phyloP scores from a whole-genome alignment of 495 filamentous ascomycete species.

The Penicillium diatomitis region DNA sequence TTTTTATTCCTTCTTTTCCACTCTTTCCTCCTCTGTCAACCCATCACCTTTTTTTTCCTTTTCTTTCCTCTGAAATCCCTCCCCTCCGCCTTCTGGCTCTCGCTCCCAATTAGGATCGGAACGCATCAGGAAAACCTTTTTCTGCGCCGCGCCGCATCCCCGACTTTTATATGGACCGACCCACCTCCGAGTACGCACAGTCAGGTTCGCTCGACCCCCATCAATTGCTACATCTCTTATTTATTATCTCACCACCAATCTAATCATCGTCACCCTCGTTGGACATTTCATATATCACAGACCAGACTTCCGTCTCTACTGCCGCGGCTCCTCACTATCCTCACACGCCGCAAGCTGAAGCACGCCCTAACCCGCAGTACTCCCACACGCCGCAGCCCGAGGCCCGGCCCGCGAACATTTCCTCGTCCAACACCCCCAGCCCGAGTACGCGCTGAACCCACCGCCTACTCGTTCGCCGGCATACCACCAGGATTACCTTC shows the following conservation, averaged over 20 bases:
- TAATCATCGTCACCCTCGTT: conserved; percentile 20
- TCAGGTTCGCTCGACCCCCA: conserved; percentile 88
- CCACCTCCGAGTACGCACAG: conserved; percentile 89
- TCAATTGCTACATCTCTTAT: conserved; percentile 19
- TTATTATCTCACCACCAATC: neutral
- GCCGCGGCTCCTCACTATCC: conserved; percentile 57
- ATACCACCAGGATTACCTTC: conserved; percentile 72
- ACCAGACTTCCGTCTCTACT: conserved; percentile 62
- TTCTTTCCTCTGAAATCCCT: neutral
- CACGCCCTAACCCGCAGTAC: conserved; percentile 40
- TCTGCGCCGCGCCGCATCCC: conserved; percentile 11
- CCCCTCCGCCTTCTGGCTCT: neutral
- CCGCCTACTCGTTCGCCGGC: conserved; percentile 62
- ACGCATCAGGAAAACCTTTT: neutral
- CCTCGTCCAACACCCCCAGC: conserved; percentile 72
- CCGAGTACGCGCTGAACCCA: conserved; percentile 78
- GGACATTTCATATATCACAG: conserved; percentile 52
- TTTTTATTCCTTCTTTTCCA: no score
- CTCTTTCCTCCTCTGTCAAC: no score
- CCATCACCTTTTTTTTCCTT: neutral
- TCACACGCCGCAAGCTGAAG: conserved; percentile 40
- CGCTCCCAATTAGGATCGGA: conserved; percentile 2
- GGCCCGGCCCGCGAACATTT: conserved; percentile 53
- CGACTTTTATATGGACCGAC: conserved; percentile 59
- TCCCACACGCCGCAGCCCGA: conserved; percentile 64